These are phyloP conservation scores for Pseudozyma sp. DNA, from an alignment of 1,284 basidiomycete genomes.

Conservation along the genomic window DNA sequence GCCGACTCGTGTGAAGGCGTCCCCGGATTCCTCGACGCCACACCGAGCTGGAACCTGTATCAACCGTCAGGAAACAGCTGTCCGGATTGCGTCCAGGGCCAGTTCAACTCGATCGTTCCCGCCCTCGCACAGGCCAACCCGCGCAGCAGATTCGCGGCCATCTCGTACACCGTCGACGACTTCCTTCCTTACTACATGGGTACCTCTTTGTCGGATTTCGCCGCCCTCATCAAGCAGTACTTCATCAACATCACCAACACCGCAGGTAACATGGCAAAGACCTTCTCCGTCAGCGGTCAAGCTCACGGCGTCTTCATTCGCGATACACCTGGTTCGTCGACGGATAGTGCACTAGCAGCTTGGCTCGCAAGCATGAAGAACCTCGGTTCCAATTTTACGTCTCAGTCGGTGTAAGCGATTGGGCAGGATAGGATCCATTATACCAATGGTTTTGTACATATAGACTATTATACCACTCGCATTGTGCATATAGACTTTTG, in stretches of 20 bases:
- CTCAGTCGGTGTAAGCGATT: slow-evolving; percentile 9
- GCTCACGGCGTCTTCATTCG: slow-evolving; percentile 22
- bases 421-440: neutral
- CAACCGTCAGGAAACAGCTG: slow-evolving; percentile 18
- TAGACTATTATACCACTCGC: no score
- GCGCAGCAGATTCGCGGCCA: slow-evolving; percentile 19
- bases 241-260: slow-evolving; percentile 22
- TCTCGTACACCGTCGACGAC: slow-evolving; percentile 16
- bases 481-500: no score
- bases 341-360: slow-evolving; percentile 2
- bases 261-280: slow-evolving; percentile 27
- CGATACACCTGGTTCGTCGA: slow-evolving; percentile 6
- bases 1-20: slow-evolving; percentile 34
- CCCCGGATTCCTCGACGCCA: slow-evolving; percentile 27
- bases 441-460: no score
- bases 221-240: slow-evolving; percentile 17
- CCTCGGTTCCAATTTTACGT: slow-evolving; percentile 3
- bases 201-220: neutral
- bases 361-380: slow-evolving; percentile 27
- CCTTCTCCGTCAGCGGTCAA: neutral
- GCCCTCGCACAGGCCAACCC: slow-evolving; percentile 24
- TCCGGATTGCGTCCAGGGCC: slow-evolving; percentile 14
- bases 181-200: slow-evolving; percentile 17
- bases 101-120: slow-evolving; percentile 38
- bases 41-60: slow-evolving; percentile 30